Base-by-base conservation (phyloP, 2,329 filamentous ascomycete species). In the Arthrinium puccinioides region DNA sequence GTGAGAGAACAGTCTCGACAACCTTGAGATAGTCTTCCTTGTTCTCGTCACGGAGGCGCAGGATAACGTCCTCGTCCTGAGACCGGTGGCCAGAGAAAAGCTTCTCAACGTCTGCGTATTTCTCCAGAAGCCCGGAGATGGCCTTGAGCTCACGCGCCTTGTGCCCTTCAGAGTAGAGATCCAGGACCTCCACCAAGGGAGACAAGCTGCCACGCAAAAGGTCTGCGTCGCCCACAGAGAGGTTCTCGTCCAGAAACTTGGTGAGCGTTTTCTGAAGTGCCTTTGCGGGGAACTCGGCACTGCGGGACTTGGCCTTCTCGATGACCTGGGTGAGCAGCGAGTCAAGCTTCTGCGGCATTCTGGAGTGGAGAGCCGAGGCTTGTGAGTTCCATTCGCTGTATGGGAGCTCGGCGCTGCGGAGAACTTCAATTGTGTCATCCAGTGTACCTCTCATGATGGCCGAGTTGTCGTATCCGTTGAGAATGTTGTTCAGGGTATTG, bases 311-410 rank as follows among this genome's bases (percentile, higher is more conserved):
- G 28, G 88, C 79, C 42, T 85, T 82, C 41, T 97, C 90, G 36
- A 97, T 83, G 30, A 94, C 82, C 53, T 92, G 85, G 10, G 82
- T 79, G 48, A 98, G 82, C 46, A 78, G 80, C 16, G 79, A 62
- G 51, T 96, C 89, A 21, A 98, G 79, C 67, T 90, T 96, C 58
- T 90, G 83, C 0, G 92, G 92, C 85, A 97, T 98, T 52, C 92
- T 85, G 6, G 89, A 86, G 63, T 97, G 90, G n/a, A 98, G 76
- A 16, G 92, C 92, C 33, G 92, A 94, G 50, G 94, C 92, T 57
- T 97, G 88, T 6, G 90, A 85, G 45, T 84, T 88, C 87, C 90
- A 98, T 63, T 98, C 88, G 60, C 90, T 88, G 59, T 92, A 98
- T 2, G 92, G 92, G 45, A 98, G 75, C 53, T 96, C 89, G 2